These are phyloP conservation scores for Pyrenochaeta sp. DNA, from an alignment of 2,329 filamentous ascomycete genomes.

Conservation along the genomic window DNA sequence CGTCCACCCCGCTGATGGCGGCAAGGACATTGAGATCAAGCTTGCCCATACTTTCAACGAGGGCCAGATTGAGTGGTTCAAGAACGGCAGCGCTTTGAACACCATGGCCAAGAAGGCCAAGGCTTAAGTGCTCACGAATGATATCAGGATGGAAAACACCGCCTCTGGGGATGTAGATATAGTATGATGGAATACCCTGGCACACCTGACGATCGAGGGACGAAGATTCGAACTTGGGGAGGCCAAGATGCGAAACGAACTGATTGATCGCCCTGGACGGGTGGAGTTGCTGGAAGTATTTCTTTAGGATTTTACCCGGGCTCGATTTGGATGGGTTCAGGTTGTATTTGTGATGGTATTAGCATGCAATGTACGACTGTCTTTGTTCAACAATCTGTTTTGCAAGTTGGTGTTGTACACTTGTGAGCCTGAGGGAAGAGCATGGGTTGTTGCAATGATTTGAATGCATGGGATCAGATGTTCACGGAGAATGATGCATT, in stretches of 20 bases:
- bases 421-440: background rate
- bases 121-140: conserved; percentile 23
- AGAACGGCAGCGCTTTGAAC: conserved; percentile 96
- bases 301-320: conserved; percentile 35
- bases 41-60: conserved; percentile 98
- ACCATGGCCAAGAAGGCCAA: conserved; percentile 85
- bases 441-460: too few relatives aligned
- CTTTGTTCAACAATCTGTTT: conserved; percentile 17
- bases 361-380: conserved; percentile 48
- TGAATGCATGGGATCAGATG: too few relatives aligned
- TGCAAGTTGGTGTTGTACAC: background rate
- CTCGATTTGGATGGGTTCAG: conserved; percentile 38
- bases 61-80: conserved; percentile 98
- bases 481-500: too few relatives aligned
- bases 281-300: conserved; percentile 31
- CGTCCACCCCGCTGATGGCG: conserved; percentile 89
- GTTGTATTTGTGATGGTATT: conserved; percentile 48
- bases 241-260: conserved; percentile 26
- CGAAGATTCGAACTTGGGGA: conserved; percentile 23
- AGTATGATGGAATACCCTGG: conserved; percentile 29
- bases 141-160: conserved; percentile 16
- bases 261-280: conserved; percentile 22
- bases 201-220: conserved; percentile 25
- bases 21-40: conserved; percentile 76
- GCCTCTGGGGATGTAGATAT: conserved; percentile 45